A percentile compares a stretch with the other conserved stretches of the same genome.
phyloP scores from a whole-genome alignment of 2,329 filamentous ascomycete genomes.

The Cercospora zeina region DNA sequence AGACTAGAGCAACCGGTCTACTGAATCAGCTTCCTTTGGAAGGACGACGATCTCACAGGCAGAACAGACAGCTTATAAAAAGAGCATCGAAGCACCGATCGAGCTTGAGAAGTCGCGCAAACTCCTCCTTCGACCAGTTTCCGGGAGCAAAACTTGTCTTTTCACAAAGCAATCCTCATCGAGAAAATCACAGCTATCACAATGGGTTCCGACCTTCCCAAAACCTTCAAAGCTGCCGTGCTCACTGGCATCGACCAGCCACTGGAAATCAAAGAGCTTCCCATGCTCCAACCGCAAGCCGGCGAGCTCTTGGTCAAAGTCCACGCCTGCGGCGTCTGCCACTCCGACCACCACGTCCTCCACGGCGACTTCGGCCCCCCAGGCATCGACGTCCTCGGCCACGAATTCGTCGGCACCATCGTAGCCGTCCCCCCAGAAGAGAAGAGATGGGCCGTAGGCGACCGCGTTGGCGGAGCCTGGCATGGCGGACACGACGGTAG shows the following conservation, averaged over 20 bases:
- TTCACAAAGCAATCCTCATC: neutral
- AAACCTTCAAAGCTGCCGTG: slow-evolving; percentile 67
- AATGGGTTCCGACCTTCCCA: slow-evolving; percentile 48
- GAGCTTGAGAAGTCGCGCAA: neutral
- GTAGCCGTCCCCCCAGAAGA: slow-evolving; percentile 59
- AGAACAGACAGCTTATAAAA: neutral
- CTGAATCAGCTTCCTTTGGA: neutral
- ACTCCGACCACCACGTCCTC: slow-evolving; percentile 61
- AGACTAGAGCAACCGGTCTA: neutral
- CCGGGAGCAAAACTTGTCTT: neutral
- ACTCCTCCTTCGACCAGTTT: neutral
- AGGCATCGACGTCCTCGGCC: slow-evolving; percentile 50
- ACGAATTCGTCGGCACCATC: slow-evolving; percentile 70
- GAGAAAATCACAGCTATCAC: neutral
- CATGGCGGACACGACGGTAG: slow-evolving; percentile 65
- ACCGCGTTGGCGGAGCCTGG: slow-evolving; percentile 68
- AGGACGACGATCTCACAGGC: slow-evolving; percentile 3
- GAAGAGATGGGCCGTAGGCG: slow-evolving; percentile 61
- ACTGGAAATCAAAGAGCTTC: slow-evolving; percentile 60
- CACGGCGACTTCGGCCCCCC: slow-evolving; percentile 55
- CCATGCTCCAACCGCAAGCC: slow-evolving; percentile 57
- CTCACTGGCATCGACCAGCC: slow-evolving; percentile 56
- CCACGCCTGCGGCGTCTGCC: slow-evolving; percentile 70
- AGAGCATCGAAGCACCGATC: neutral
- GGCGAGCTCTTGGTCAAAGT: slow-evolving; percentile 70